Evolutionary conservation across 2,329 filamentous ascomycete species (phyloP).

Genomic region (Fusarium torulosum): DNA sequence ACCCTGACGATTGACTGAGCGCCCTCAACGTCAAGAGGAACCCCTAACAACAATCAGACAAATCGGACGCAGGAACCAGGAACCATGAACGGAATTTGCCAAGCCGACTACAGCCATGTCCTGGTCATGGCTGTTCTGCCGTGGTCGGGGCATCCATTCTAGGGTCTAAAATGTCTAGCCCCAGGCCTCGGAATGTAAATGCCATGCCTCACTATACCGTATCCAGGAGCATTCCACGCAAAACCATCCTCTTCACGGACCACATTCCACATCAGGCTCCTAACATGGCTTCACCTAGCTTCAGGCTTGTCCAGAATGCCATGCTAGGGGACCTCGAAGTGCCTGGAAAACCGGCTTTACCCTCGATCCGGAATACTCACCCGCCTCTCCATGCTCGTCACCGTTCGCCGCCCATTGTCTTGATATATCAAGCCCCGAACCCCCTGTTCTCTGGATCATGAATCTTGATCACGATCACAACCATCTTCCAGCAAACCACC

Average conservation of each 20-base stretch:
- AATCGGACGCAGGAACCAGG: constrained; percentile 38
- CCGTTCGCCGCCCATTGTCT: constrained; percentile 16
- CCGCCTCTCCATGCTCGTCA: background rate
- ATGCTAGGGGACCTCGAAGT: constrained; percentile 29
- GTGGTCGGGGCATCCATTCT: constrained; percentile 19
- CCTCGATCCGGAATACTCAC: constrained; percentile 31
- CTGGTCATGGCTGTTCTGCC: constrained; percentile 19
- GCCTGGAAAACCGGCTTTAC: constrained; percentile 9
- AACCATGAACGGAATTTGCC: constrained; percentile 22
- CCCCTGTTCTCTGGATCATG: background rate
- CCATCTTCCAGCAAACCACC: background rate
- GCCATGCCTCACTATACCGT: constrained; percentile 23
- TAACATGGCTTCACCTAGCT: constrained; percentile 32
- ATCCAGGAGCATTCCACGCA: constrained; percentile 37
- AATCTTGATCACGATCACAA: constrained; percentile 1
- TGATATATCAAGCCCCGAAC: constrained; percentile 32
- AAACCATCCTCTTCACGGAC: constrained; percentile 16
- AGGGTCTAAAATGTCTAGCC: constrained; percentile 19
- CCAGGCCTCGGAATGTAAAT: constrained; percentile 32
- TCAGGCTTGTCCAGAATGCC: constrained; percentile 34
- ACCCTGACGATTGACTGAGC: constrained; percentile 23
- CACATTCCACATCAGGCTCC: constrained; percentile 39
- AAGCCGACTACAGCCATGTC: constrained; percentile 2
- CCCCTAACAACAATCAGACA: constrained; percentile 4
- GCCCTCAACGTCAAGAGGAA: constrained; percentile 17